Percentiles rank a stretch among this genome's conserved stretches.
phyloP scores from a whole-genome alignment of 2,329 filamentous ascomycete genomes.

The Talaromyces piceae region DNA sequence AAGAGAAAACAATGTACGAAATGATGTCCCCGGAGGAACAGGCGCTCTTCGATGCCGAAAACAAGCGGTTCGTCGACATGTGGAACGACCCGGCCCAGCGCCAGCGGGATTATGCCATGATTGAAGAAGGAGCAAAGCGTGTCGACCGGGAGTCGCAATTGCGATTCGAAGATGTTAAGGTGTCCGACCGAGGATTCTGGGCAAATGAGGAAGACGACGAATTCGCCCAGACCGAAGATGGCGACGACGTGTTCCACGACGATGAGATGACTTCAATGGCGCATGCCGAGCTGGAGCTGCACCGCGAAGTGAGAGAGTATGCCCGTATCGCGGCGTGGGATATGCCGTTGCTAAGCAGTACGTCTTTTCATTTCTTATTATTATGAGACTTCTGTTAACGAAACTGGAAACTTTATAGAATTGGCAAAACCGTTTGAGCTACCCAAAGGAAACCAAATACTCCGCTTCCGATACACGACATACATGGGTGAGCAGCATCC shows the following conservation, averaged over 20 bases:
- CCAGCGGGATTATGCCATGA: slow-evolving; percentile 21
- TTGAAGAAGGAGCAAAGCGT: slow-evolving; percentile 25
- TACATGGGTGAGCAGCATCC: slow-evolving; percentile 95
- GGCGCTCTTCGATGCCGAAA: slow-evolving; percentile 29
- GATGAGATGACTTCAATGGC: slow-evolving; percentile 78
- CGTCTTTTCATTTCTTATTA: no score
- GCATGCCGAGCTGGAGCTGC: slow-evolving; percentile 79
- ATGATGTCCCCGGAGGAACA: slow-evolving; percentile 31
- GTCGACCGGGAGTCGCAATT: slow-evolving; percentile 25
- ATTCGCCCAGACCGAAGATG: slow-evolving; percentile 41
- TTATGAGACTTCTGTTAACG: no score
- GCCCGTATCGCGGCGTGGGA: slow-evolving; percentile 86
- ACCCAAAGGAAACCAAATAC: slow-evolving; percentile 53
- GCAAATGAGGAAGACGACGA: slow-evolving; percentile 40
- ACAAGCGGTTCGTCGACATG: slow-evolving; percentile 28
- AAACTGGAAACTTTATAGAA: slow-evolving; percentile 46
- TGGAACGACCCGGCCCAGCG: slow-evolving; percentile 29
- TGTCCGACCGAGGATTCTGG: slow-evolving; percentile 33
- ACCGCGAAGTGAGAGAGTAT: slow-evolving; percentile 83
- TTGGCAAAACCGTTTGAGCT: slow-evolving; percentile 79
- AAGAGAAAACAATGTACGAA: slow-evolving; percentile 32
- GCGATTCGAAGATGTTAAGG: slow-evolving; percentile 21
- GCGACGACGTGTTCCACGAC: slow-evolving; percentile 54
- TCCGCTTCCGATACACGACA: slow-evolving; percentile 93
- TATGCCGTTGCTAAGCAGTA: slow-evolving; percentile 83